Percentiles rank a stretch among this genome's conserved stretches.
These are phyloP conservation scores for Marasmius oreades DNA, from an alignment of 1,284 basidiomycete genomes.

Conservation along the genomic window DNA sequence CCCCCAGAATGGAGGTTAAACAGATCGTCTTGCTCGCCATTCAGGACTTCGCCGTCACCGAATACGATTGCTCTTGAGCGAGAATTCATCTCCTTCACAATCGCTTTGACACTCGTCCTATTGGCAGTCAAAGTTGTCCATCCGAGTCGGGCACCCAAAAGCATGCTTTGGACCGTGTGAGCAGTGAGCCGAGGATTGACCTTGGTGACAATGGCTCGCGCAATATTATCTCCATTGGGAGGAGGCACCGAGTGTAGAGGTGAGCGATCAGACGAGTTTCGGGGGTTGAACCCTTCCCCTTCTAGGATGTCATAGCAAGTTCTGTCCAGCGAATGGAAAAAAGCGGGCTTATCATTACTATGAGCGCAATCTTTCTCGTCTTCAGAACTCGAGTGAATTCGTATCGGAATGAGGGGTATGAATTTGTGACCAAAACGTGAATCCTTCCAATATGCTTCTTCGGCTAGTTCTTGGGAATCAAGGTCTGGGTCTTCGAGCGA, in stretches of 20 bases:
- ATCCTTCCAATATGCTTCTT: constrained; percentile 53
- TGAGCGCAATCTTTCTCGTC: not conserved
- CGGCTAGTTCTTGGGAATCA: constrained; percentile 27
- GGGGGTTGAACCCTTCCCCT: constrained; percentile 7
- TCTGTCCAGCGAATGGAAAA: constrained; percentile 13
- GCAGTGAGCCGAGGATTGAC: constrained; percentile 58
- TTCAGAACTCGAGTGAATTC: constrained; percentile 32
- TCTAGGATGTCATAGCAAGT: constrained; percentile 15
- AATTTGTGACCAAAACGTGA: constrained; percentile 54
- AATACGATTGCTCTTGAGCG: constrained; percentile 16
- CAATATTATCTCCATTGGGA: constrained; percentile 25
- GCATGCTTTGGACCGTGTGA: constrained; percentile 68
- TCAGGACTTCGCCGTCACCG: constrained; percentile 16
- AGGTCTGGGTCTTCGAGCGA: constrained; percentile 1
- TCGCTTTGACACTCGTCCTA: constrained; percentile 69
- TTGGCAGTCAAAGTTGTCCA: constrained; percentile 86
- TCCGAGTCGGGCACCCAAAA: constrained; percentile 62
- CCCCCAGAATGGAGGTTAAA: not conserved
- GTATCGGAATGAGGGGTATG: constrained; percentile 56
- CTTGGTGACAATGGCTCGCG: constrained; percentile 50
- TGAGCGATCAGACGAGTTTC: constrained; percentile 6
- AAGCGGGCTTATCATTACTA: not conserved
- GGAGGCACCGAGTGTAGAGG: constrained; percentile 27
- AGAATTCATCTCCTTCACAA: constrained; percentile 54
- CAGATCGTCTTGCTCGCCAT: constrained; percentile 13